These are phyloP conservation scores for Aspergillus sp. DNA, from an alignment of 2,329 filamentous ascomycete genomes.

Conservation along the genomic window DNA sequence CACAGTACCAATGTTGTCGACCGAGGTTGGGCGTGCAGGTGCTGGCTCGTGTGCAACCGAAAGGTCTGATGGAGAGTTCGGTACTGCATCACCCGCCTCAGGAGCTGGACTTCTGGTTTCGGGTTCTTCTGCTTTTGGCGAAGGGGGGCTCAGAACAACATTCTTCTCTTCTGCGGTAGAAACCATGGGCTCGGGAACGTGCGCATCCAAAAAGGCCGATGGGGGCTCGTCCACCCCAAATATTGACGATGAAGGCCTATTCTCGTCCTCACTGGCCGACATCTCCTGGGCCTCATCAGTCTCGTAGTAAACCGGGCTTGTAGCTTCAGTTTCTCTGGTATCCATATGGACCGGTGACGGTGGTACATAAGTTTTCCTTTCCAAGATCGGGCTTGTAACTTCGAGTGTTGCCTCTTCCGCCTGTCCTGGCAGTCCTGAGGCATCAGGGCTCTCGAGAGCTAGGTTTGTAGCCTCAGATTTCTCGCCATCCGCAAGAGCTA, in stretches of 20 bases:
- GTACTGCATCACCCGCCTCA: background rate
- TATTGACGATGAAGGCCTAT: background rate
- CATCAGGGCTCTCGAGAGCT: background rate
- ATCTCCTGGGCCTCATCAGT: background rate
- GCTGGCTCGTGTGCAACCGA: conserved; percentile 3
- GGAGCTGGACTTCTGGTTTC: background rate
- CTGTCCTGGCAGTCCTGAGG: background rate
- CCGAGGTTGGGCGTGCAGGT: background rate
- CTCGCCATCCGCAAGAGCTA: background rate
- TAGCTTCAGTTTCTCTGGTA: background rate
- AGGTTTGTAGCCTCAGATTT: background rate
- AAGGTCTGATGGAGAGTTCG: conserved; percentile 6
- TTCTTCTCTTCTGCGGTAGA: background rate
- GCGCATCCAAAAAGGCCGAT: background rate
- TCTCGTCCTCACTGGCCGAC: background rate
- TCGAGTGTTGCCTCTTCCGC: background rate
- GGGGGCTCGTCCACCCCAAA: background rate
- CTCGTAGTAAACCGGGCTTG: background rate
- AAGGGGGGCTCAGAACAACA: background rate
- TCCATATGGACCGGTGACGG: background rate
- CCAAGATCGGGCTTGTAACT: background rate
- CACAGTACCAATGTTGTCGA: background rate
- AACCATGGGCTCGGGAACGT: background rate
- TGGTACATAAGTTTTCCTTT: background rate
- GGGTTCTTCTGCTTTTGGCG: background rate